Evolutionary conservation across 140 eudicot genomes (phyloP), one percentile per base, ranked within the genome.

Genomic region (Senecio squalidus): DNA sequence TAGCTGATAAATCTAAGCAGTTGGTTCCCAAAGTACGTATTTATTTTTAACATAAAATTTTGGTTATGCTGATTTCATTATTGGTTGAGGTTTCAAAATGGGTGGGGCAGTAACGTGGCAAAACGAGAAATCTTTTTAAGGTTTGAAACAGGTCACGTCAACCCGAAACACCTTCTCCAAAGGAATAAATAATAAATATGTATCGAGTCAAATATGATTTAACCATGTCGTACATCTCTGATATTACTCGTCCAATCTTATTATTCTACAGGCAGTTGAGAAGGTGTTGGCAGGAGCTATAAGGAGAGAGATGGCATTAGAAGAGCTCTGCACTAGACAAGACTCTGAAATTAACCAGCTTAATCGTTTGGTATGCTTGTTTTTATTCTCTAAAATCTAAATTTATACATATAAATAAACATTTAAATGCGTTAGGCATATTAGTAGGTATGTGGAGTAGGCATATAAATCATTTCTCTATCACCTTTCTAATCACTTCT

Each of bases 221-320:
- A 7, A 33, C 20, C 5, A 20, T 16, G 0, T 14, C 39, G 20
- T 17, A 8, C 16, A 16, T 26, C 16, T 43, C 33, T 20, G 11
- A 14, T 17, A 44, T n/a, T n/a, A 44, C 3, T 16, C 16, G 0
- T 10, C 8, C 14, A 0, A 27, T 68, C 44, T 48, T 5, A 36
- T 61, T 39, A 13, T 58, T 44, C 51, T 61, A 61, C 84, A 93
- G 96, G 96, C 96, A 17, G 99, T 93, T n/a, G 99, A 88, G 62
- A 88, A 93, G 71, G 96, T 88, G 13, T 67, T 92, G 81, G 85
- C 99, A 17, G 96, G 96, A 51, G 94, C 95, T 40, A 82, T 88
- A 31, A 83, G 99, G 78, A 82, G 99, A 74, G 96, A 88, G 83
- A 88, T 88, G 94, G 96, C 95, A 46, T 66, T 93, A 50, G 99